Conservation (phyloP, 768 basidiomycete genomes). For the Pleurotus tuoliensis region DNA sequence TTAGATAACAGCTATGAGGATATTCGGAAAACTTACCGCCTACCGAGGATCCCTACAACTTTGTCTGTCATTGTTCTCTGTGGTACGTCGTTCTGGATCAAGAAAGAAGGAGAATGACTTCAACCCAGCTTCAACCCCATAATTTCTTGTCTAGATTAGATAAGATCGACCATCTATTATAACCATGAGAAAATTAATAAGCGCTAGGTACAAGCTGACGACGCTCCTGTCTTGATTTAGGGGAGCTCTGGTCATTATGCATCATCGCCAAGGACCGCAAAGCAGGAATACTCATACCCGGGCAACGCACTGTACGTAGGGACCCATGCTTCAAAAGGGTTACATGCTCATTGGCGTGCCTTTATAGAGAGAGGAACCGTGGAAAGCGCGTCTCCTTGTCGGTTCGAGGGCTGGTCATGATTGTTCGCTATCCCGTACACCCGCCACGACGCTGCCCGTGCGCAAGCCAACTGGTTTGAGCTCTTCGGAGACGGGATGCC, state of each 20-base stretch:
- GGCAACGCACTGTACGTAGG: not conserved
- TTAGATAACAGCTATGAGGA: not conserved
- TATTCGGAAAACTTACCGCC: conserved; percentile 28
- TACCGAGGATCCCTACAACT: conserved; percentile 50
- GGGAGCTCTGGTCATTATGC: not conserved
- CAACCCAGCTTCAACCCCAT: no score
- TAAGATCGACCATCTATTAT: no score
- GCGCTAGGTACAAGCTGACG: not conserved
- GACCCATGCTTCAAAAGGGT: not conserved
- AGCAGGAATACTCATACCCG: not conserved
- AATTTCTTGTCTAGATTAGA: no score
- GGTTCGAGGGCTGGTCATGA: not conserved
- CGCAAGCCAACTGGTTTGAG: not conserved
- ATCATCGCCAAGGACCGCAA: not conserved
- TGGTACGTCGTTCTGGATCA: no score
- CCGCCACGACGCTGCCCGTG: not conserved
- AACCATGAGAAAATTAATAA: no score
- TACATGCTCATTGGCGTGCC: not conserved
- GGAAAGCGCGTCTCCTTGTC: not conserved
- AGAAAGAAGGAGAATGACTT: no score
- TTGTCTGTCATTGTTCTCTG: conserved; percentile 34
- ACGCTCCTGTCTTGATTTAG: not conserved
- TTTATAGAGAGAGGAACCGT: not conserved
- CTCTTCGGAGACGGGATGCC: not conserved
- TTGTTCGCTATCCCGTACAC: not conserved